Evolutionary conservation across 148 eudicot species (phyloP).

Genomic region (Persicaria maculosa): DNA sequence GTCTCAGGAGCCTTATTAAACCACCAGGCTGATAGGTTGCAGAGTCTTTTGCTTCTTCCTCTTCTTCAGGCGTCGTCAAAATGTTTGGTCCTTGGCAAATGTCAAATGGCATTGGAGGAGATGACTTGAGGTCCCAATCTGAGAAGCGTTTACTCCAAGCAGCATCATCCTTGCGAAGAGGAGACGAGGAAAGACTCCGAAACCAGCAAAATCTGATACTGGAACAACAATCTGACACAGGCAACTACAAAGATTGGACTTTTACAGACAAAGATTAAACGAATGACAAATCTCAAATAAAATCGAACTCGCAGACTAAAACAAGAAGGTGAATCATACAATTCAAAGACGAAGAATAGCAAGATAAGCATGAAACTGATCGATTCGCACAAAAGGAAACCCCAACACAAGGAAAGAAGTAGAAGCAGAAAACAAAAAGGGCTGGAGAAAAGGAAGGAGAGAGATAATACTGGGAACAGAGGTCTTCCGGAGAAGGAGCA

Average conservation of each 20-base stretch:
- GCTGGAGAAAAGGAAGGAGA: background rate
- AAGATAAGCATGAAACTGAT: no score
- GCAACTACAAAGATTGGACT: no score
- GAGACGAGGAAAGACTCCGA: background rate
- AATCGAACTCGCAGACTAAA: background rate
- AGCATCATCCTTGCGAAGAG: background rate
- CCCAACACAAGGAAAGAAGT: no score
- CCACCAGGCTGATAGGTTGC: background rate
- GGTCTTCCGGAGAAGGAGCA: background rate
- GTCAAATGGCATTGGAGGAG: background rate
- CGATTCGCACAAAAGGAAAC: no score
- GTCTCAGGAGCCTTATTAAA: slow-evolving; percentile 28
- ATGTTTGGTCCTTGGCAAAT: background rate
- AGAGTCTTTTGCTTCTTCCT: background rate
- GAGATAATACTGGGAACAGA: background rate
- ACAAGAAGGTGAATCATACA: background rate
- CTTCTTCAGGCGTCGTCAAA: no score
- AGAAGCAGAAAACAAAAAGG: no score
- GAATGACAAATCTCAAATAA: background rate
- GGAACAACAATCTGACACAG: background rate
- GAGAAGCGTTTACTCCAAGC: background rate
- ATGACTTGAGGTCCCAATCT: background rate
- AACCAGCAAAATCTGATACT: background rate
- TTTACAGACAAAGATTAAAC: background rate
- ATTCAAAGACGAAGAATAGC: background rate